A percentile compares a stretch with the other conserved stretches of the same genome.
phyloP scores from a whole-genome alignment of 441 rosid species.

The Erodium trifolium region DNA sequence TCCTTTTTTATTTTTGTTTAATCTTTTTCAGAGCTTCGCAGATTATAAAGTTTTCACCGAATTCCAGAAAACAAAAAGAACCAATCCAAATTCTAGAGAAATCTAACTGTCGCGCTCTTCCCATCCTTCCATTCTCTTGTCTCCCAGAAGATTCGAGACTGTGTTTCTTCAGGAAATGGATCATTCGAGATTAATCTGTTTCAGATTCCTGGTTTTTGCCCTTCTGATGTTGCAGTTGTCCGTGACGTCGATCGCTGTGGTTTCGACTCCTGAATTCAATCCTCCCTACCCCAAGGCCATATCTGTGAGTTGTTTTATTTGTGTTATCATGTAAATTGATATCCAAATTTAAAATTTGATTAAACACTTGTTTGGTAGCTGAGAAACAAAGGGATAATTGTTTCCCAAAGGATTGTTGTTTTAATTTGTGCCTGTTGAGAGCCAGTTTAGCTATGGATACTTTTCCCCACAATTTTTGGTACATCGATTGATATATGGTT shows the following conservation, averaged over 20 bases:
- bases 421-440: background rate
- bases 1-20: background rate
- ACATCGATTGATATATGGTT: background rate
- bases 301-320: slow-evolving; percentile 31
- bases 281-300: slow-evolving; percentile 60
- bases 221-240: slow-evolving; percentile 1
- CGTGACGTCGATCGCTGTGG: slow-evolving; percentile 31
- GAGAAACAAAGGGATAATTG: background rate
- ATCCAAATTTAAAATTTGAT: no score
- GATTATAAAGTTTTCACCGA: background rate
- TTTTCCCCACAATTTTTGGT: background rate
- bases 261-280: slow-evolving; percentile 31
- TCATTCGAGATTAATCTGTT: background rate
- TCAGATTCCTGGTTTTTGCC: background rate
- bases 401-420: background rate
- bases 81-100: background rate
- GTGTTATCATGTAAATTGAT: background rate
- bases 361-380: background rate
- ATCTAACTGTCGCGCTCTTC: background rate
- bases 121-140: no score
- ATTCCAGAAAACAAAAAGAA: background rate
- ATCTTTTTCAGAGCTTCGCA: background rate
- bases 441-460: background rate
- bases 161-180: background rate
- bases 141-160: no score